Conservation (phyloP, 495 filamentous ascomycete genomes). For the Aspergillus cristatus region DNA sequence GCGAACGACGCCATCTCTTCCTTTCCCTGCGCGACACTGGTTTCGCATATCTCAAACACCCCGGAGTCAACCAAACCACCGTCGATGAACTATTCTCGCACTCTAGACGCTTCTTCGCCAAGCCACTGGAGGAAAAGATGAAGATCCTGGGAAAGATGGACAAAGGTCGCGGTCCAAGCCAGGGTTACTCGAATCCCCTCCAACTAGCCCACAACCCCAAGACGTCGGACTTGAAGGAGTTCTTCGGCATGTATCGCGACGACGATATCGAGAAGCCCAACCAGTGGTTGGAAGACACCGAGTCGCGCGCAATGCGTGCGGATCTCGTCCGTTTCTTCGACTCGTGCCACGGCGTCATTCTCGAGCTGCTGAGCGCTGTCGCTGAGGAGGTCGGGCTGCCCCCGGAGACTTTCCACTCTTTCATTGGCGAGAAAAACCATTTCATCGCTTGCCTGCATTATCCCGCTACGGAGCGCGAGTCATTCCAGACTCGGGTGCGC, state of each 20-base stretch:
- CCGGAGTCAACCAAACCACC: conserved; percentile 1
- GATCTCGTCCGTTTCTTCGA: conserved; percentile 8
- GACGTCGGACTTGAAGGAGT: conserved; percentile 6
- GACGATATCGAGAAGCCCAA: conserved; percentile 5
- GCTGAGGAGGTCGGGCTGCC: conserved; percentile 3
- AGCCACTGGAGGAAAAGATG: conserved; percentile 2
- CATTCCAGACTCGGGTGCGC: conserved; percentile 1
- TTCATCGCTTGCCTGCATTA: conserved; percentile 5
- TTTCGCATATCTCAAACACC: conserved; percentile 5
- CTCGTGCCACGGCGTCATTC: conserved; percentile 3
- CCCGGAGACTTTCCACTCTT: conserved; percentile 1
- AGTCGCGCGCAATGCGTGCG: conserved; percentile 1
- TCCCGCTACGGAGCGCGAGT: background rate
- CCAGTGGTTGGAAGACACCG: conserved; percentile 4
- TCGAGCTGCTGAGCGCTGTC: conserved; percentile 2
- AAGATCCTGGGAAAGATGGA: conserved; percentile 2
- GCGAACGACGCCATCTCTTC: conserved; percentile 2
- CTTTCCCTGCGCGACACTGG: conserved; percentile 5
- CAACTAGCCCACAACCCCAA: background rate
- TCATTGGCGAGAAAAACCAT: conserved; percentile 2
- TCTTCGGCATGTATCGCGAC: conserved; percentile 4
- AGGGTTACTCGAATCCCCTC: conserved; percentile 4
- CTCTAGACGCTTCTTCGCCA: conserved; percentile 3
- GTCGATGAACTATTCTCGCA: conserved; percentile 2
- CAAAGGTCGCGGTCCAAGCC: conserved; percentile 3